These are phyloP conservation scores for Bipolaris sorokiniana DNA, from an alignment of 2,329 filamentous ascomycete genomes.

Conservation along the genomic window DNA sequence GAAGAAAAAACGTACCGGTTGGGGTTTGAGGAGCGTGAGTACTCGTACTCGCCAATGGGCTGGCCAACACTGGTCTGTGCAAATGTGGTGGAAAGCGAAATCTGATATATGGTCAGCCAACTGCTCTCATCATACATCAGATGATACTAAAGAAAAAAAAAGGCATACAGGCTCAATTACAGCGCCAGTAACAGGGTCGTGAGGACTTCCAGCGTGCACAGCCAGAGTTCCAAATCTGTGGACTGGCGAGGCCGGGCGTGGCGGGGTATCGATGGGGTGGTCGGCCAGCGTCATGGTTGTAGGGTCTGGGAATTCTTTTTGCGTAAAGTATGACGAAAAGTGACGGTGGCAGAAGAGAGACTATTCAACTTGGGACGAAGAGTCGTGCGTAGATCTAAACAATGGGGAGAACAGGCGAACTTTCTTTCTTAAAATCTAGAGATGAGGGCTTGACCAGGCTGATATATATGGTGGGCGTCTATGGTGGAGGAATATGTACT, in stretches of 20 bases:
- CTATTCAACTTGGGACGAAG: background rate
- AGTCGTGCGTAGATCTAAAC: background rate
- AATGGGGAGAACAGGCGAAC: background rate
- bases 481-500: background rate
- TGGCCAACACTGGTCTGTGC: conserved; percentile 88
- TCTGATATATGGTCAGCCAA: conserved; percentile 53
- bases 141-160: background rate
- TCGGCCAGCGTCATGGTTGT: conserved; percentile 50
- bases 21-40: conserved; percentile 90
- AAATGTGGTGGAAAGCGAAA: conserved; percentile 95
- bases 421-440: background rate
- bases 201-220: conserved; percentile 89
- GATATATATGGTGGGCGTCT: background rate
- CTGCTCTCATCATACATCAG: conserved; percentile 13
- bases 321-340: background rate
- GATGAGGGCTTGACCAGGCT: background rate
- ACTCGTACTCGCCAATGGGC: conserved; percentile 89
- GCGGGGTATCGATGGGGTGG: conserved; percentile 73
- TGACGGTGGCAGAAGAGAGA: background rate
- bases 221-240: conserved; percentile 90
- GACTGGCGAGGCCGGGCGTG: conserved; percentile 73
- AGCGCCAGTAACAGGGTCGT: conserved; percentile 89
- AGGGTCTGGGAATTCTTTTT: conserved; percentile 3
- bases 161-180: conserved; percentile 80
- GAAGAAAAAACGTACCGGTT: conserved; percentile 64